Evolutionary conservation across 306 rosid genomes (phyloP), one percentile per base, ranked within the genome.

Genomic region (Prosopis cineraria): DNA sequence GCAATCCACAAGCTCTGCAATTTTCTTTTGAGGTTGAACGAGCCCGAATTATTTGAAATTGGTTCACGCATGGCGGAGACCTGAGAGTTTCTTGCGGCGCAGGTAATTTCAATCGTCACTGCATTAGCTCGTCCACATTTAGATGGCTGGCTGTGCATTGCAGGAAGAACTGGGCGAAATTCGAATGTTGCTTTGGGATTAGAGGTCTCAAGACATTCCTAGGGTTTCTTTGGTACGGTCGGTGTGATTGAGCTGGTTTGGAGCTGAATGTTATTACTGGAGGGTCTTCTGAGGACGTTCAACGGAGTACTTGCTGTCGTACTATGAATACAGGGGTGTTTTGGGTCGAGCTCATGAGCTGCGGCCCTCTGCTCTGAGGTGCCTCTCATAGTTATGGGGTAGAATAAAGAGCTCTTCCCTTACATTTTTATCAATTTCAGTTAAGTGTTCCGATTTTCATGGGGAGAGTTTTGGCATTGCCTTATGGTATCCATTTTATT

Each of bases 391-490:
- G 82, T 69, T 11, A 89, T 85, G 93, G 89, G 91, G 79, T 87
- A 80, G 87, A 41, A 56, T 79, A 70, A 34, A 66, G 69, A 59
- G 72, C 74, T 75, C 22, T 40, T 47, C 41, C 30, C 36, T 14
- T 10, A 20, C 30, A 20, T 36, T 4, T 36, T n/a, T 34, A 8
- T 64, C 25, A 12, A 3, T 36, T 47, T 64, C 27, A 52, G 77
- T 80, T 14, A 8, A 53, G 62, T 66, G 48, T 64, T 48, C 27
- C 52, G 16, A 45, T 72, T 78, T 88, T 78, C 69, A 90, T 94
- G 96, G 94, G 82, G 88, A 83, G 79, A 78, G 80, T 75, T 80
- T 88, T 82, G 86, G 74, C 53, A 72, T 78, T 84, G 64, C 79
- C 72, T 69, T 77, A 47, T 87, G 82, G 78, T 83, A 25, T 76